Conservation (phyloP, 768 basidiomycete genomes). For the Floccularia luteovirens region DNA sequence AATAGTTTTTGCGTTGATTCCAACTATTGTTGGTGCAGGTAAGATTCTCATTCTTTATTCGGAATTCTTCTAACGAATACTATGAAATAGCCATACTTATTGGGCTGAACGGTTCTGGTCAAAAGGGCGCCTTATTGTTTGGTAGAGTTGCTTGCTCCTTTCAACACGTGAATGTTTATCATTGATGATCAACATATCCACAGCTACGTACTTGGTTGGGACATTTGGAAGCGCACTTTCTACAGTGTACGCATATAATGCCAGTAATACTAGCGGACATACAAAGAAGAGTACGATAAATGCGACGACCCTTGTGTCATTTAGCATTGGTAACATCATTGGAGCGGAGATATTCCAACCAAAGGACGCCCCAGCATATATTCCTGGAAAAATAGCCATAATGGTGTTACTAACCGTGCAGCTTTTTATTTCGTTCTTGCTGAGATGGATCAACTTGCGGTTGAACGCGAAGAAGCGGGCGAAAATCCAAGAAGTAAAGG, state of each 20-base stretch:
- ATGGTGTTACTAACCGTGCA: slow-evolving; percentile 50
- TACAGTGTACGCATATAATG: slow-evolving; percentile 56
- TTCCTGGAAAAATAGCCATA: slow-evolving; percentile 61
- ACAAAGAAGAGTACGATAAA: slow-evolving; percentile 68
- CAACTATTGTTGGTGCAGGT: slow-evolving; percentile 53
- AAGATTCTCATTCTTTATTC: slow-evolving; percentile 4
- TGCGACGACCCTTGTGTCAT: slow-evolving; percentile 47
- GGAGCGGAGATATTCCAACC: slow-evolving; percentile 60
- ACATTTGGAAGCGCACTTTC: slow-evolving; percentile 56
- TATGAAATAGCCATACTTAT: slow-evolving; percentile 35
- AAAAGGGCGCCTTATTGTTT: slow-evolving; percentile 49
- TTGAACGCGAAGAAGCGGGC: slow-evolving; percentile 41
- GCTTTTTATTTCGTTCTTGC: slow-evolving; percentile 34
- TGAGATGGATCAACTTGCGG: slow-evolving; percentile 48
- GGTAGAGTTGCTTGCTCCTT: slow-evolving; percentile 23
- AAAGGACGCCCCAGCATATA: slow-evolving; percentile 52
- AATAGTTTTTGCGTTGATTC: slow-evolving; percentile 47
- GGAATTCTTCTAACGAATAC: neutral
- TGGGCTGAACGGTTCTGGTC: slow-evolving; percentile 37
- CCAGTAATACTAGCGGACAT: slow-evolving; percentile 55
- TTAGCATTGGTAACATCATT: slow-evolving; percentile 52
- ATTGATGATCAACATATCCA: slow-evolving; percentile 1
- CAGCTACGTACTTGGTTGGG: slow-evolving; percentile 42
- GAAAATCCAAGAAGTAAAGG: slow-evolving; percentile 34
- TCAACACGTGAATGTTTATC: neutral